phyloP scores from a whole-genome alignment of 805 yeast species.

The Starmerella bombi region DNA sequence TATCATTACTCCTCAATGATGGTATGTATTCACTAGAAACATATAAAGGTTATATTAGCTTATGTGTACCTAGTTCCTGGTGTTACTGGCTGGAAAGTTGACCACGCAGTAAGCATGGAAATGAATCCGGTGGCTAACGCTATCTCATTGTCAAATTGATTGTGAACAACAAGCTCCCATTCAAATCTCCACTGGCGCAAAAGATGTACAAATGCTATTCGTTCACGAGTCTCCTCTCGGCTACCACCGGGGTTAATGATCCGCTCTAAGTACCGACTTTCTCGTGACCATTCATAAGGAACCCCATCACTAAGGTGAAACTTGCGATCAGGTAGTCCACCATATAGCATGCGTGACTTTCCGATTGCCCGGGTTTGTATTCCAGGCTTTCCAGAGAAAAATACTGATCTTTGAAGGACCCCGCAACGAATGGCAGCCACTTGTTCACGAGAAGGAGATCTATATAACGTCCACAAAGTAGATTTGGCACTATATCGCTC shows the following conservation, averaged over 20 bases:
- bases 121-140: slow-evolving; percentile 49
- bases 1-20: no score
- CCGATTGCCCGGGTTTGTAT: slow-evolving; percentile 33
- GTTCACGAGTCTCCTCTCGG: slow-evolving; percentile 39
- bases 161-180: slow-evolving; percentile 44
- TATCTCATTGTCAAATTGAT: slow-evolving; percentile 35
- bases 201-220: slow-evolving; percentile 43
- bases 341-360: slow-evolving; percentile 31
- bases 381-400: slow-evolving; percentile 19
- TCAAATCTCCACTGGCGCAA: slow-evolving; percentile 49
- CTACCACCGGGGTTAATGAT: slow-evolving; percentile 44
- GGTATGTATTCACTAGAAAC: no score
- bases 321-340: slow-evolving; percentile 30
- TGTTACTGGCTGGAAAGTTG: slow-evolving; percentile 21
- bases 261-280: slow-evolving; percentile 39
- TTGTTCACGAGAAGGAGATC: slow-evolving; percentile 35
- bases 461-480: slow-evolving; percentile 41
- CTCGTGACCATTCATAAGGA: slow-evolving; percentile 44
- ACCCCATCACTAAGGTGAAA: slow-evolving; percentile 44
- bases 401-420: slow-evolving; percentile 34
- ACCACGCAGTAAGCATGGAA: slow-evolving; percentile 55
- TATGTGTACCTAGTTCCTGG: slow-evolving; percentile 3
- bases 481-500: slow-evolving; percentile 38
- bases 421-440: slow-evolving; percentile 43
- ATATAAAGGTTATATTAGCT: no score